Evolutionary conservation across 2,329 filamentous ascomycete genomes (phyloP).

Genomic region (Xylariomycetidae sp.): DNA sequence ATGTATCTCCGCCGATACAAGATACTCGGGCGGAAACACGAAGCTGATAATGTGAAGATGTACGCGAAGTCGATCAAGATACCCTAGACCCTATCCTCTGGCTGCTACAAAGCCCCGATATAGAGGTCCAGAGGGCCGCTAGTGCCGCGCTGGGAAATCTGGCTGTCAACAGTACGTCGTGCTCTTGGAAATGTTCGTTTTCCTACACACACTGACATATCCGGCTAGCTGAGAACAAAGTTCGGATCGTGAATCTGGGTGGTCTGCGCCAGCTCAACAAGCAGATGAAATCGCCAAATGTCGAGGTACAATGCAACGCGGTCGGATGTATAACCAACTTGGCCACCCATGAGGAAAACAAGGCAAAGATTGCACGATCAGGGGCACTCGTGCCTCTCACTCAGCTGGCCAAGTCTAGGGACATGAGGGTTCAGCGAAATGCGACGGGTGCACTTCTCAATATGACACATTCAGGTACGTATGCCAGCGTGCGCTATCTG

Average conservation of each 20-base stretch:
- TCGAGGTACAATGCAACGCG: slow-evolving; percentile 98
- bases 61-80: slow-evolving; percentile 89
- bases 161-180: slow-evolving; percentile 85
- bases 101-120: slow-evolving; percentile 89
- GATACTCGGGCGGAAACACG: too few relatives aligned
- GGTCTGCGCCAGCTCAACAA: slow-evolving; percentile 88
- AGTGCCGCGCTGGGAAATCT: slow-evolving; percentile 95
- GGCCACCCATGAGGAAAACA: slow-evolving; percentile 98
- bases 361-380: slow-evolving; percentile 95
- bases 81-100: slow-evolving; percentile 95
- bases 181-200: neutral
- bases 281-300: slow-evolving; percentile 97
- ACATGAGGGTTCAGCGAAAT: slow-evolving; percentile 97
- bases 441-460: slow-evolving; percentile 94
- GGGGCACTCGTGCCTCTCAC: slow-evolving; percentile 89
- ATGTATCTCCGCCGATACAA: too few relatives aligned
- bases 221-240: slow-evolving; percentile 85
- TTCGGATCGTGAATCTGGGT: slow-evolving; percentile 87
- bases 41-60: slow-evolving; percentile 66
- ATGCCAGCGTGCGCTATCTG: too few relatives aligned
- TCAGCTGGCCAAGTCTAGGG: slow-evolving; percentile 89
- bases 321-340: slow-evolving; percentile 98
- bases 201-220: slow-evolving; percentile 9
- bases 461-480: slow-evolving; percentile 95
- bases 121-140: slow-evolving; percentile 93